Conservation (phyloP, 1,284 basidiomycete genomes). For the Veloporphyrellus conicus region DNA sequence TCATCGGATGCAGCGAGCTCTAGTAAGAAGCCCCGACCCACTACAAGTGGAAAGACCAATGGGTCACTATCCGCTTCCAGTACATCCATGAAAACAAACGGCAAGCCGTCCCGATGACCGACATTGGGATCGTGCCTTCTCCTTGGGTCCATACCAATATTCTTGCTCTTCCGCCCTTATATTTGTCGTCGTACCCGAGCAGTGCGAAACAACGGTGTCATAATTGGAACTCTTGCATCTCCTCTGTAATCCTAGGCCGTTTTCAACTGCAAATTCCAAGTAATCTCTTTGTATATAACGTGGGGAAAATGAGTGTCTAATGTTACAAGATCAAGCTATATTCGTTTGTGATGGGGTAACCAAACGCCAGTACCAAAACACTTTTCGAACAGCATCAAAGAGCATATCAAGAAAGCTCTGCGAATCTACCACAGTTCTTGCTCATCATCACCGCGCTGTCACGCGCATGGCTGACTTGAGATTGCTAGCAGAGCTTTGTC, state of each 20-base stretch:
- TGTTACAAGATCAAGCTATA: slow-evolving; percentile 27
- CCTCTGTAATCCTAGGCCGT: slow-evolving; percentile 26
- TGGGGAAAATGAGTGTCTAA: slow-evolving; percentile 16
- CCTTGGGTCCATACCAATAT: slow-evolving; percentile 10
- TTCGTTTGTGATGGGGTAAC: slow-evolving; percentile 4
- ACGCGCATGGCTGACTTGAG: slow-evolving; percentile 34
- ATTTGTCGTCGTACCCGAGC: slow-evolving; percentile 23
- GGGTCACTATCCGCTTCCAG: slow-evolving; percentile 33
- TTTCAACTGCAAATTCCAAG: slow-evolving; percentile 14
- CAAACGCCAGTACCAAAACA: slow-evolving; percentile 3
- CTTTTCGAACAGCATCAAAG: slow-evolving; percentile 11
- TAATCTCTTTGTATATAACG: slow-evolving; percentile 16
- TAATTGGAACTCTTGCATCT: slow-evolving; percentile 25
- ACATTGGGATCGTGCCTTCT: slow-evolving; percentile 4
- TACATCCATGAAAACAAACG: slow-evolving; percentile 33
- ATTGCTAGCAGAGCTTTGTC: slow-evolving; percentile 28
- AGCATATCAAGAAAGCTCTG: slow-evolving; percentile 4
- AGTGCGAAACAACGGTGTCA: slow-evolving; percentile 22
- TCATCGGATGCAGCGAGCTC: slow-evolving; percentile 38
- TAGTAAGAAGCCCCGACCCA: slow-evolving; percentile 53
- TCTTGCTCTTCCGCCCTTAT: slow-evolving; percentile 12
- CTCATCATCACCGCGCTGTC: slow-evolving; percentile 22
- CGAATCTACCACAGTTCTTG: background rate
- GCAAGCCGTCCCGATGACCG: slow-evolving; percentile 31
- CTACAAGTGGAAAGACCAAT: slow-evolving; percentile 48